A percentile compares a stretch with the other conserved stretches of the same genome.
phyloP scores from a whole-genome alignment of 306 rosid genomes.

The Ziziphus jujuba region DNA sequence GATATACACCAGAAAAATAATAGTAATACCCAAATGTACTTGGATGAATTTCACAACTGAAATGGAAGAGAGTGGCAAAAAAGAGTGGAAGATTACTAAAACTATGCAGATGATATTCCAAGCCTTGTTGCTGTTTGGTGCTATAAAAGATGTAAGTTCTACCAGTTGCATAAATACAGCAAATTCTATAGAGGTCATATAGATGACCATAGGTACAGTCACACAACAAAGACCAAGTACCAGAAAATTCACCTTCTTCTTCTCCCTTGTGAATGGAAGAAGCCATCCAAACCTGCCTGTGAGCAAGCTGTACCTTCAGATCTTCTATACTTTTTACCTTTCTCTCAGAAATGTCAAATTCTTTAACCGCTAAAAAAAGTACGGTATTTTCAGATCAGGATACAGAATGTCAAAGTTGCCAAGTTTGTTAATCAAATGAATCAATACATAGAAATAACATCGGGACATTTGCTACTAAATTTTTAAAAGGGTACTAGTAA shows the following conservation, averaged over 20 bases:
- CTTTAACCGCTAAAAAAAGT: constrained; percentile 56
- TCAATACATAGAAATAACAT: constrained; percentile 4
- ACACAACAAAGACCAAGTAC: constrained; percentile 21
- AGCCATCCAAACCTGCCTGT: constrained; percentile 88
- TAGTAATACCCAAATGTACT: too few species aligned
- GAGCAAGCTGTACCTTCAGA: constrained; percentile 49
- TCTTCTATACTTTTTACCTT: constrained; percentile 45
- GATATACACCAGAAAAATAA: too few species aligned
- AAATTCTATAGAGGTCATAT: not conserved
- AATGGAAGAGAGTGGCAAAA: not conserved
- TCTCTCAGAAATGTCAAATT: constrained; percentile 45
- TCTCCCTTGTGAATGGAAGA: constrained; percentile 91
- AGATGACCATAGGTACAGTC: constrained; percentile 3
- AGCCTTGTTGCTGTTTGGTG: not conserved
- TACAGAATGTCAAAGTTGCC: constrained; percentile 13
- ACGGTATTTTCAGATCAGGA: constrained; percentile 16
- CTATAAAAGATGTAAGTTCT: not conserved
- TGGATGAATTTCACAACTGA: not conserved
- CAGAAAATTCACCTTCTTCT: constrained; percentile 72
- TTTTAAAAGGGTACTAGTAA: not conserved
- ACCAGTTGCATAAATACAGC: constrained; percentile 3
- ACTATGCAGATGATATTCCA: not conserved
- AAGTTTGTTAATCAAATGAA: constrained; percentile 1
- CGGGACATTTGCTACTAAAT: constrained; percentile 11
- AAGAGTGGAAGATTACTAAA: not conserved